Base-by-base conservation (phyloP, 805 yeast species). In the Metschnikowia peoriensis region DNA sequence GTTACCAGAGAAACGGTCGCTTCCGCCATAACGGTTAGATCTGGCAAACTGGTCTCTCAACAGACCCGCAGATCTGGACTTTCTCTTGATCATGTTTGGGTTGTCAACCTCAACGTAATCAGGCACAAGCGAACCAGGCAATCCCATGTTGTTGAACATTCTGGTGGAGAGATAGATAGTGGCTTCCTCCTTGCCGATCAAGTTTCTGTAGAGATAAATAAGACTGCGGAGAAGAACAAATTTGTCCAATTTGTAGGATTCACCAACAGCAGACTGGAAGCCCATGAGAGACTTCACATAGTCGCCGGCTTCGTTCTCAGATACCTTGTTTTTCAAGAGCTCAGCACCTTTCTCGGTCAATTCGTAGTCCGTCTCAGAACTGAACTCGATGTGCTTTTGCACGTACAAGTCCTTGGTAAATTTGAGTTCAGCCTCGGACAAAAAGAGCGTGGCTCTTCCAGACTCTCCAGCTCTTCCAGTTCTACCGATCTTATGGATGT, bases 401-500 rank as follows among this genome's bases (percentile, higher is more conserved):
- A 70, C 57, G 35, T 61, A 67, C 62, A 89, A 76, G 2, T 73
- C 70, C 39, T 70, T 67, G 39, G 83, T 68, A 66, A 82, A 91
- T 35, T 78, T 77, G 38, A 70, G 59, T 67, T 91, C 96, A 46
- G 72, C 68, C 56, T 77, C 68, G 32, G 86, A 74, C 45, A 84
- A 62, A 64, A 82, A 84, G 53, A 88, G 67, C 14, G 82, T 68
- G 6, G 97, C 88, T 46, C 78, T 75, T 56, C 98, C 98, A 27
- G 77, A 73, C 53, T 80, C 79, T 51, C 97, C 97, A 50, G 92
- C 96, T 72, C 98, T 84, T 41, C 96, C 98, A 14, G 97, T 93
- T 78, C 98, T 85, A 54, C 98, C 98, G 64, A 93, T 86, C 69
- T 96, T 86, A 72, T 93, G 98, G 53, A 91, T 83, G 66, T 92